phyloP scores from a whole-genome alignment of 331 rosid genomes.

The Arachis monticola region DNA sequence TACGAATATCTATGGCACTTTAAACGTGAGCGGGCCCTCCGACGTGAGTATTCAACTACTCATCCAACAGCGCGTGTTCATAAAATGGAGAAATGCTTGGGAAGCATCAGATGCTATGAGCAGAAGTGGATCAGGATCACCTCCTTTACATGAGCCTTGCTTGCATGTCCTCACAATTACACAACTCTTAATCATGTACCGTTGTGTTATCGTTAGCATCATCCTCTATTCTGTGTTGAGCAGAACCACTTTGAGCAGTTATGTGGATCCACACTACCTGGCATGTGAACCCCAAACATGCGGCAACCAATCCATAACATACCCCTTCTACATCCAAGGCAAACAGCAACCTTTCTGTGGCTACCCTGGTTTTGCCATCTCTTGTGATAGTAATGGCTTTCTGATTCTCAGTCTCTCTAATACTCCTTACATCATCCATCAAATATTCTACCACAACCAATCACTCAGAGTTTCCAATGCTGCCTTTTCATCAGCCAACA shows the following conservation, averaged over 20 bases:
- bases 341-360: neutral
- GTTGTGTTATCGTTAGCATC: neutral
- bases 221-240: neutral
- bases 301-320: conserved; percentile 42
- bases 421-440: neutral
- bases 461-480: neutral
- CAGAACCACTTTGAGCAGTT: neutral
- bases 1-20: no score
- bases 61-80: no score
- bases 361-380: conserved; percentile 38
- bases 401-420: neutral
- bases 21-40: no score
- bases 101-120: no score
- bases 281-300: conserved; percentile 36
- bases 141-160: no score
- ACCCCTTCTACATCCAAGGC: conserved; percentile 44
- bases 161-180: no score
- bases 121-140: no score
- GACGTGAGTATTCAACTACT: no score
- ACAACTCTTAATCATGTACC: no score
- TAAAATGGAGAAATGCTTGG: no score
- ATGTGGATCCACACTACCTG: conserved; percentile 24
- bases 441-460: neutral
- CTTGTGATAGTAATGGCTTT: conserved; percentile 29
- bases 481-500: neutral